phyloP scores from a whole-genome alignment of 2,329 filamentous ascomycete genomes.

The Xylariaceae sp. region DNA sequence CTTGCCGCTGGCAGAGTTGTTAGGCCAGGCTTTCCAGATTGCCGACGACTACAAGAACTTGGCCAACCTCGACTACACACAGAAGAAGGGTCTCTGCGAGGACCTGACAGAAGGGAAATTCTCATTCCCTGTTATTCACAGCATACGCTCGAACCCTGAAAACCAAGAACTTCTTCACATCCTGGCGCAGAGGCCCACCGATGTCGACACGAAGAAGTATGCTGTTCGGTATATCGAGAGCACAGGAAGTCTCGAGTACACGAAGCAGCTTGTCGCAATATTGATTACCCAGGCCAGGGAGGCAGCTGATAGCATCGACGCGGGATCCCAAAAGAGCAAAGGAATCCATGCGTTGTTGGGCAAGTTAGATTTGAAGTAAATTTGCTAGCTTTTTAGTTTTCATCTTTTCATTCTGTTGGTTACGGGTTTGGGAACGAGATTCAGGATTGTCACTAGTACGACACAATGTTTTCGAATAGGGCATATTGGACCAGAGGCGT shows the following conservation, averaged over 20 bases:
- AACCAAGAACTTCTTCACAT: constrained; percentile 90
- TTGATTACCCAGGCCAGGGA: constrained; percentile 69
- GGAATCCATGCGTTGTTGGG: constrained; percentile 71
- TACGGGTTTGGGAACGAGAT: constrained; percentile 5
- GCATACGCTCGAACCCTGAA: constrained; percentile 76
- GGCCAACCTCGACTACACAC: constrained; percentile 72
- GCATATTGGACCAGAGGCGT: constrained; percentile 15
- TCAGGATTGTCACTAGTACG: background rate
- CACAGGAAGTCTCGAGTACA: constrained; percentile 90
- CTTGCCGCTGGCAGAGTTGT: constrained; percentile 81
- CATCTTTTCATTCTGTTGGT: background rate
- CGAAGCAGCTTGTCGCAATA: constrained; percentile 67
- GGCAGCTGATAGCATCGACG: constrained; percentile 69
- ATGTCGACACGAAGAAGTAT: constrained; percentile 89
- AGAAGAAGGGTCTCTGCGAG: constrained; percentile 93
- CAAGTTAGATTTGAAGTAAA: constrained; percentile 58
- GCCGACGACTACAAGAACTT: constrained; percentile 95
- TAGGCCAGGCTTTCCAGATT: constrained; percentile 89
- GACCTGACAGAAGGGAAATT: constrained; percentile 98
- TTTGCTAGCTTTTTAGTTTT: background rate
- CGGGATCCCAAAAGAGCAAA: constrained; percentile 58
- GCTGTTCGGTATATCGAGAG: constrained; percentile 92
- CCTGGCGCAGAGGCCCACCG: constrained; percentile 83
- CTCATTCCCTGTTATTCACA: constrained; percentile 93
- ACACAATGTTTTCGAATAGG: background rate